These are phyloP conservation scores for Nakazawaea peltata DNA, from an alignment of 805 yeast species.

Conservation along the genomic window DNA sequence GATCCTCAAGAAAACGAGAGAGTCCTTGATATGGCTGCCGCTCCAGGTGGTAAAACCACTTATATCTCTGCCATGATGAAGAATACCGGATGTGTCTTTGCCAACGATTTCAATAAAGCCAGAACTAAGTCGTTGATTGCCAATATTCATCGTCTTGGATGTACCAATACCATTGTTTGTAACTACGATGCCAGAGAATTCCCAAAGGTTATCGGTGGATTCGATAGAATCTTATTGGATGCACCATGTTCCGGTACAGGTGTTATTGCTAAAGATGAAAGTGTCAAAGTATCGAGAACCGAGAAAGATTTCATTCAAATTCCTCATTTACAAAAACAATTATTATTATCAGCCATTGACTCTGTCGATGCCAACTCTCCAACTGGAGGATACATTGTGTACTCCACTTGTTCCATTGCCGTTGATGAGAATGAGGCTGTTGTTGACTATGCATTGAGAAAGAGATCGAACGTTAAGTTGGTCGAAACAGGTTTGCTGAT, in stretches of 20 bases:
- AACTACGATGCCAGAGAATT: constrained; percentile 98
- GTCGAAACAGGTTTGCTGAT: constrained; percentile 89
- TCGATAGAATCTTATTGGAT: constrained; percentile 88
- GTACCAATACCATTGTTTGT: constrained; percentile 93
- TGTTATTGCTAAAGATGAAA: constrained; percentile 95
- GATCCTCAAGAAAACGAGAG: constrained; percentile 97
- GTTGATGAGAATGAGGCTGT: constrained; percentile 98
- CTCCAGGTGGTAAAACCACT: constrained; percentile 99
- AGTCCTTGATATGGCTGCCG: constrained; percentile 97
- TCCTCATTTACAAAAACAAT: constrained; percentile 94
- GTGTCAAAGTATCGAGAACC: constrained; percentile 87
- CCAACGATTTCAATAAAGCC: constrained; percentile 94
- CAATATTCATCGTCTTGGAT: constrained; percentile 93
- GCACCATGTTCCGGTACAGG: constrained; percentile 99
- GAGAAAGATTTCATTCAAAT: constrained; percentile 95
- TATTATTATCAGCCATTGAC: constrained; percentile 90
- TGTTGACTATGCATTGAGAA: constrained; percentile 93
- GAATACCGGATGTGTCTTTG: constrained; percentile 95
- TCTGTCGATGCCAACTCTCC: constrained; percentile 90
- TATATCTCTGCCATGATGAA: constrained; percentile 94
- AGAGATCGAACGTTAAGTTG: constrained; percentile 91
- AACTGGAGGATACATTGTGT: constrained; percentile 90
- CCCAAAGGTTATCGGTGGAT: constrained; percentile 97
- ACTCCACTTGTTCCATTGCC: constrained; percentile 97
- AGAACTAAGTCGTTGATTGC: constrained; percentile 96